Evolutionary conservation across 2,329 filamentous ascomycete species (phyloP).

Genomic region (Penicillium sp.): DNA sequence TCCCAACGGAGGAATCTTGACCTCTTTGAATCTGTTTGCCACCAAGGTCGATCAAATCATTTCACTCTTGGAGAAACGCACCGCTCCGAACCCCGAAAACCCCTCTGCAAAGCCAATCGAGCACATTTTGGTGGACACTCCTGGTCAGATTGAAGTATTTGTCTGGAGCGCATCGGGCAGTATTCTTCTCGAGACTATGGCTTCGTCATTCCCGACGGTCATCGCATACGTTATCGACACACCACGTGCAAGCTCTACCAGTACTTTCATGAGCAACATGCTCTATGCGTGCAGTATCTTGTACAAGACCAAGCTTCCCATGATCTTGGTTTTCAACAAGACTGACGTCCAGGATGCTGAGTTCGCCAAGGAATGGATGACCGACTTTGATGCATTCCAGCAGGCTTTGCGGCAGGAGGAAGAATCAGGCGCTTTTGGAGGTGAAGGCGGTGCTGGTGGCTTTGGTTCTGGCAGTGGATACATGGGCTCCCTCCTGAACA

Average conservation of each 20-base stretch:
- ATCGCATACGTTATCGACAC: slow-evolving; percentile 98
- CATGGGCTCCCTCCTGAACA: slow-evolving; percentile 93
- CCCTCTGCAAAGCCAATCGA: slow-evolving; percentile 60
- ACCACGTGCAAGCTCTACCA: slow-evolving; percentile 85
- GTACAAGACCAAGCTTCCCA: slow-evolving; percentile 97
- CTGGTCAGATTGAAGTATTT: slow-evolving; percentile 97
- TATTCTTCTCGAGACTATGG: slow-evolving; percentile 88
- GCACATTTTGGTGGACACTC: slow-evolving; percentile 90
- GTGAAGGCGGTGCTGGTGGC: slow-evolving; percentile 61
- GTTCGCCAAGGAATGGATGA: slow-evolving; percentile 99
- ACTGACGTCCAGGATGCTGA: slow-evolving; percentile 88
- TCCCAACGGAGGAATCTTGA: slow-evolving; percentile 94
- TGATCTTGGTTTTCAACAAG: slow-evolving; percentile 99
- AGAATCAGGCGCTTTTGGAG: slow-evolving; percentile 71
- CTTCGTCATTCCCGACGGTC: slow-evolving; percentile 91
- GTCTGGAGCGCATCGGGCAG: slow-evolving; percentile 96
- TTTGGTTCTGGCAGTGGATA: slow-evolving; percentile 78
- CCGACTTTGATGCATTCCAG: slow-evolving; percentile 95
- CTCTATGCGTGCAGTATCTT: slow-evolving; percentile 97
- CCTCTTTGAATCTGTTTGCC: slow-evolving; percentile 91
- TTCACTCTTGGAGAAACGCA: slow-evolving; percentile 82
- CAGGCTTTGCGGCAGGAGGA: slow-evolving; percentile 78
- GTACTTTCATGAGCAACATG: slow-evolving; percentile 99
- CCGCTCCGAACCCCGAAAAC: slow-evolving; percentile 55
- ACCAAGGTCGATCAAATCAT: slow-evolving; percentile 98